A percentile compares a stretch with the other conserved stretches of the same genome.
Conservation (phyloP, 495 filamentous ascomycete species). For the Trichoderma orchidacearum region DNA sequence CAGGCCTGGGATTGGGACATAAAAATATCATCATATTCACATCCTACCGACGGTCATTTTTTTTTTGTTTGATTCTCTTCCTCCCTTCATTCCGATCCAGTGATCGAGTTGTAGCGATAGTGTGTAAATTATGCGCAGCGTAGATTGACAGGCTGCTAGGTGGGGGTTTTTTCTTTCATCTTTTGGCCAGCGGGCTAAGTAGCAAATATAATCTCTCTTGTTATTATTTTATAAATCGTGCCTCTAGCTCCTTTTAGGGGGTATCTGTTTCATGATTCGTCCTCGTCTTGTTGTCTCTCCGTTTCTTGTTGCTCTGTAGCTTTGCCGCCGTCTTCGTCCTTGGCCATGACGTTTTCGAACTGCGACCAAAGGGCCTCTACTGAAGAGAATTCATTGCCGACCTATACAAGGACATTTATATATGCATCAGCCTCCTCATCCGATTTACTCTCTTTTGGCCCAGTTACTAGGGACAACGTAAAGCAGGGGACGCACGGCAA, state of each 20-base stretch:
- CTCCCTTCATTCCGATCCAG: not conserved
- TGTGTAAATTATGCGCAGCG: constrained; percentile 7
- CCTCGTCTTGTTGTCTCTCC: constrained; percentile 10
- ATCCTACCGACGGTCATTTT: not conserved
- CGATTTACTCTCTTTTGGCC: not conserved
- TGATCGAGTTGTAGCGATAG: not conserved
- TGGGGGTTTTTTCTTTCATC: constrained; percentile 6
- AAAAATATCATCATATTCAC: constrained; percentile 12
- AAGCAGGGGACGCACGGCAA: constrained; percentile 46
- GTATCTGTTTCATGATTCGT: constrained; percentile 10
- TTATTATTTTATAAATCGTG: not conserved
- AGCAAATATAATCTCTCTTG: not conserved
- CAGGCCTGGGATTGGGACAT: constrained; percentile 19
- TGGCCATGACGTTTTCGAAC: constrained; percentile 93
- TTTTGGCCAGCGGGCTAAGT: constrained; percentile 1
- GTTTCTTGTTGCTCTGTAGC: constrained; percentile 17
- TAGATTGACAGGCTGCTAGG: not conserved
- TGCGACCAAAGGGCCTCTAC: constrained; percentile 95
- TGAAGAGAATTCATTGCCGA: constrained; percentile 93
- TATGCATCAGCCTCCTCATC: not conserved
- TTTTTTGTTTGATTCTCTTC: not conserved
- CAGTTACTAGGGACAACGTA: too few species aligned
- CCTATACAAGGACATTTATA: constrained; percentile 33
- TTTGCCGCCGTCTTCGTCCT: constrained; percentile 41
- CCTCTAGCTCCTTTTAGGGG: not conserved